Conservation (phyloP, 2,329 filamentous ascomycete species). For the Ploettnerulaceae sp. region DNA sequence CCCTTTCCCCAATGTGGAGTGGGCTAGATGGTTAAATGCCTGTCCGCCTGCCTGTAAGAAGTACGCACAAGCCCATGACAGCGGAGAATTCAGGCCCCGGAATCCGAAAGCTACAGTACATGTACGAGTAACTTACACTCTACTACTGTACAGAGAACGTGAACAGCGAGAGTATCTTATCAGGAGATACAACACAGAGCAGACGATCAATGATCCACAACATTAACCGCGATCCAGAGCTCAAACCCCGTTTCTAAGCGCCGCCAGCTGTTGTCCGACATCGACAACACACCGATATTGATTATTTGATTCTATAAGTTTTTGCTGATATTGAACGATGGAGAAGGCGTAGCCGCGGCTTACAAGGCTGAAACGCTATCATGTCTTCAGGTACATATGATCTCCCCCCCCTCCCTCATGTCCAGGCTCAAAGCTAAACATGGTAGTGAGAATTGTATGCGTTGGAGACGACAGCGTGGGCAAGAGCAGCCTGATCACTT, state of each 20-base stretch:
- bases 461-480: constrained; percentile 92
- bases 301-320: neutral
- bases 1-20: constrained; percentile 9
- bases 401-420: constrained; percentile 1
- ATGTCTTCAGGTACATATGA: constrained; percentile 31
- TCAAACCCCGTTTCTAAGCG: neutral
- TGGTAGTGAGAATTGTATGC: constrained; percentile 84
- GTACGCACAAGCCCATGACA: constrained; percentile 4
- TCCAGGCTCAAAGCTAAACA: neutral
- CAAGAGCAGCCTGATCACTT: constrained; percentile 89
- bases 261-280: neutral
- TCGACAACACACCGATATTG: neutral
- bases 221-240: neutral
- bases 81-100: constrained; percentile 3
- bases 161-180: too few relatives aligned
- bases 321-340: too few relatives aligned
- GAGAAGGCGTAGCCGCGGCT: constrained; percentile 16
- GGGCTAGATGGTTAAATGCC: constrained; percentile 5
- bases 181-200: constrained; percentile 2
- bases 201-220: neutral
- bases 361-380: constrained; percentile 26
- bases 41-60: neutral
- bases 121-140: too few relatives aligned
- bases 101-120: constrained; percentile 1
- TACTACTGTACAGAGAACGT: too few relatives aligned